phyloP scores from a whole-genome alignment of 2,329 filamentous ascomycete species.

The Tolypocladium endophyticum region DNA sequence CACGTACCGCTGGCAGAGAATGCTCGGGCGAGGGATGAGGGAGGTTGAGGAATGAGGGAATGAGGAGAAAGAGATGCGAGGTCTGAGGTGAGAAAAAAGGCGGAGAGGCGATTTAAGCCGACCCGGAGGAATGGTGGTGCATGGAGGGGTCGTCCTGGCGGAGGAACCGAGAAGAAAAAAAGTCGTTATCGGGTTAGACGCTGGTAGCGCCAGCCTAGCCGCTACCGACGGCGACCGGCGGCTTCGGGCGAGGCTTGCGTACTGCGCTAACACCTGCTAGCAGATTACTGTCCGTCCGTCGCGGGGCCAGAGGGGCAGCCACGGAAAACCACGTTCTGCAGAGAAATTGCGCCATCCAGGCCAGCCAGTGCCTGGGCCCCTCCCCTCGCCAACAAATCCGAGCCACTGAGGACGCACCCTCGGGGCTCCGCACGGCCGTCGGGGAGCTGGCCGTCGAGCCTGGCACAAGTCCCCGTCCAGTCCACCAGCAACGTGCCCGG shows the following conservation, averaged over 20 bases:
- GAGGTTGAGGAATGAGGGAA: not conserved
- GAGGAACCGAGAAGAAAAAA: not conserved
- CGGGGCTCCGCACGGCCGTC: not conserved
- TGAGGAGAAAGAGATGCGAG: not conserved
- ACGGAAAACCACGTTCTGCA: slow-evolving; percentile 1
- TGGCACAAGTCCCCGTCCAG: not conserved
- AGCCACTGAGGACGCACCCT: not conserved
- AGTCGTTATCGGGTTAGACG: not conserved
- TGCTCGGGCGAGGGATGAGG: not conserved
- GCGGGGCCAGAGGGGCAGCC: not conserved
- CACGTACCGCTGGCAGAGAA: not conserved
- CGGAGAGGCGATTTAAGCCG: slow-evolving; percentile 6
- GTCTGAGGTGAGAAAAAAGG: slow-evolving; percentile 3
- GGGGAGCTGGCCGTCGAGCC: not conserved
- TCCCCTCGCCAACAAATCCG: not conserved
- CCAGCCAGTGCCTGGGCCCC: not conserved
- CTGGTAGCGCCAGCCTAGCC: rapidly evolving
- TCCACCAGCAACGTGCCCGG: not conserved
- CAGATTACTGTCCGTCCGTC: not conserved
- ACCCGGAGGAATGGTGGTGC: slow-evolving; percentile 1
- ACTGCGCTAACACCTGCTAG: not conserved
- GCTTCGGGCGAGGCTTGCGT: not conserved
- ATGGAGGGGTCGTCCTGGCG: slow-evolving; percentile 2
- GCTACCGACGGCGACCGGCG: not conserved
- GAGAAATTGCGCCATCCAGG: slow-evolving; percentile 2